These are phyloP conservation scores for Aspergillus neotritici DNA, from an alignment of 2,329 filamentous ascomycete genomes.

Conservation along the genomic window DNA sequence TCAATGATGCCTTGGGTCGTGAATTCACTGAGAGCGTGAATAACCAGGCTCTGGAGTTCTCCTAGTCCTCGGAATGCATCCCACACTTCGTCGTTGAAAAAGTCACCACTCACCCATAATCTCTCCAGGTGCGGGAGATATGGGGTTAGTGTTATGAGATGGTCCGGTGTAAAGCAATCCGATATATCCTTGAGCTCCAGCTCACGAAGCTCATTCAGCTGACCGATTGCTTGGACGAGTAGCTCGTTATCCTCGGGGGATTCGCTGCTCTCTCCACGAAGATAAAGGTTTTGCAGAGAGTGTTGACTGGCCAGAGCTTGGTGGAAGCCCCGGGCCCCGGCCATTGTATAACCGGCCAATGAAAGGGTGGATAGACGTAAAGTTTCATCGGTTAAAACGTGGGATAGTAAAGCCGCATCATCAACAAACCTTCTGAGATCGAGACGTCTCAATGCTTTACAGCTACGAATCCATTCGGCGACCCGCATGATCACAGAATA, in stretches of 20 bases:
- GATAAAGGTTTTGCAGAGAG: conserved; percentile 23
- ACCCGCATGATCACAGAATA: conserved; percentile 49
- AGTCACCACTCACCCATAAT: conserved; percentile 29
- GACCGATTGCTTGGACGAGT: conserved; percentile 26
- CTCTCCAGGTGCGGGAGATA: conserved; percentile 27
- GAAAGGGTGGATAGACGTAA: conserved; percentile 26
- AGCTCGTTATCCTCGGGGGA: conserved; percentile 20
- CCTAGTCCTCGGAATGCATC: conserved; percentile 21
- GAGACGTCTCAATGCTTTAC: conserved; percentile 47
- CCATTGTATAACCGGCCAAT: conserved; percentile 24
- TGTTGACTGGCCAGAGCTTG: conserved; percentile 23
- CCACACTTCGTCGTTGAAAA: conserved; percentile 25
- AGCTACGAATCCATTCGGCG: conserved; percentile 52
- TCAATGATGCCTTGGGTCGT: conserved; percentile 25
- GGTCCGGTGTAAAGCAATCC: conserved; percentile 26
- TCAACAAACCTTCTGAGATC: conserved; percentile 48
- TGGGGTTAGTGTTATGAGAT: conserved; percentile 24
- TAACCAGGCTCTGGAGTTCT: conserved; percentile 24
- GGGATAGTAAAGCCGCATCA: conserved; percentile 37
- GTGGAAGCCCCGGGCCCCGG: conserved; percentile 21
- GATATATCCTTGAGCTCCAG: conserved; percentile 32
- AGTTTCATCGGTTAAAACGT: conserved; percentile 20
- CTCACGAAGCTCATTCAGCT: conserved; percentile 25
- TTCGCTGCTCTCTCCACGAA: conserved; percentile 27
- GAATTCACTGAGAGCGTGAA: conserved; percentile 32